Evolutionary conservation across 306 rosid species (phyloP).

Genomic region (Vigna angularis): DNA sequence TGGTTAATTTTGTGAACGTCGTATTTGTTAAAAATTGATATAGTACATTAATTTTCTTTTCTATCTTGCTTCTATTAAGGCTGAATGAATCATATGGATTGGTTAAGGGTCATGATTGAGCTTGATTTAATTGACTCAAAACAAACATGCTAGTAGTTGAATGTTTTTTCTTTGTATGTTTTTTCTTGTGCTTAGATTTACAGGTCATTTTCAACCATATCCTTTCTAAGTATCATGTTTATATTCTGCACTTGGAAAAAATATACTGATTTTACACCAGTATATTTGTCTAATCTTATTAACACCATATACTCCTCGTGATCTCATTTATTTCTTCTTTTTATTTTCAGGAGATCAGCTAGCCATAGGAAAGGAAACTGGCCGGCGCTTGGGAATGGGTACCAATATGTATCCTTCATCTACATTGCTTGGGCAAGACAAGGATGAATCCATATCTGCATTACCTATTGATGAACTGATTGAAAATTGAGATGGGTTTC

Average conservation of each 20-base stretch:
- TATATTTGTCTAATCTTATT: constrained; percentile 15
- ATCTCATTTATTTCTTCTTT: constrained; percentile 14
- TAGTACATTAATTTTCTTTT: constrained; percentile 23
- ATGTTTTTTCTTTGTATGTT: too few relatives aligned
- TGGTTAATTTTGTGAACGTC: too few relatives aligned
- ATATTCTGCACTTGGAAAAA: background rate
- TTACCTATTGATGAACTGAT: constrained; percentile 84
- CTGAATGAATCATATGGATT: constrained; percentile 32
- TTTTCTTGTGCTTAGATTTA: too few relatives aligned
- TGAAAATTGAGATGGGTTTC: constrained; percentile 92
- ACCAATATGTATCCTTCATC: constrained; percentile 96
- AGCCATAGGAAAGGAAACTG: constrained; percentile 95
- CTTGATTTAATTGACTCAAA: constrained; percentile 20
- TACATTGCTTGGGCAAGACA: constrained; percentile 85
- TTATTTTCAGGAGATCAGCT: constrained; percentile 76
- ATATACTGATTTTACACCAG: background rate
- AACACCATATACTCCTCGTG: background rate
- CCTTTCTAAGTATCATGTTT: background rate
- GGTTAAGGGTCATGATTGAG: constrained; percentile 13
- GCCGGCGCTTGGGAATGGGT: constrained; percentile 97
- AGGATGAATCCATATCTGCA: constrained; percentile 80
- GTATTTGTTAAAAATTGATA: too few relatives aligned
- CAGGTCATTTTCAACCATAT: too few relatives aligned
- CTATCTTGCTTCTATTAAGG: constrained; percentile 55
- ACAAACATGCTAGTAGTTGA: background rate